A percentile compares a stretch with the other conserved stretches of the same genome.
These are phyloP conservation scores for Aurantiochytrium sp. DNA, from an alignment of 108 stramenopile species.

Conservation along the genomic window DNA sequence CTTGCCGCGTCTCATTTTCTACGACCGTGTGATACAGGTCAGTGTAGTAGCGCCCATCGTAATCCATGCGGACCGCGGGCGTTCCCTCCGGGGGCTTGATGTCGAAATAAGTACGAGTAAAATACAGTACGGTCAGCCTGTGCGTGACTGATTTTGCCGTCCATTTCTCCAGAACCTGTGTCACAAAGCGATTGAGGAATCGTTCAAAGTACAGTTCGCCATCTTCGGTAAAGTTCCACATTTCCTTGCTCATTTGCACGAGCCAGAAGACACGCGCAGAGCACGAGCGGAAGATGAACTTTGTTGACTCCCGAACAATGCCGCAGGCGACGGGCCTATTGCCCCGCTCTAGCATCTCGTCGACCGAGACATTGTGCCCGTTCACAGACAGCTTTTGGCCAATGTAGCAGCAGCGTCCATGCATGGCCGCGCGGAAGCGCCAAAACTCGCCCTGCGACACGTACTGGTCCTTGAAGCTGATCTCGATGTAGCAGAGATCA, in stretches of 20 bases:
- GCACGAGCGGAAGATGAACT: constrained; percentile 81
- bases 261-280: constrained; percentile 88
- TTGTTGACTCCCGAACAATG: neutral
- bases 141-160: constrained; percentile 57
- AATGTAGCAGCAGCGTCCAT: neutral
- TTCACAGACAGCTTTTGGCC: neutral
- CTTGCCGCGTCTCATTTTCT: constrained; percentile 74
- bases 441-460: constrained; percentile 21
- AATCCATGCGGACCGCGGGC: constrained; percentile 1
- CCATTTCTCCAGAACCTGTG: constrained; percentile 71
- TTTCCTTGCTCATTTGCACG: constrained; percentile 87
- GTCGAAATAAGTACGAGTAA: constrained; percentile 10
- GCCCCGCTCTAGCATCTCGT: neutral
- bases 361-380: neutral
- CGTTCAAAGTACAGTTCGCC: constrained; percentile 49
- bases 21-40: constrained; percentile 82
- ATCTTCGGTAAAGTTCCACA: constrained; percentile 79
- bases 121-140: neutral
- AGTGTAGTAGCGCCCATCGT: constrained; percentile 13
- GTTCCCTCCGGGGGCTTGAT: neutral
- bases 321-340: neutral
- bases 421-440: constrained; percentile 8
- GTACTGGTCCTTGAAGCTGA: constrained; percentile 38
- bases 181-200: constrained; percentile 73
- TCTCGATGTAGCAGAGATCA: constrained; percentile 40